These are phyloP conservation scores for Pseudozyma pruni DNA, from an alignment of 1,284 basidiomycete species.

Conservation along the genomic window DNA sequence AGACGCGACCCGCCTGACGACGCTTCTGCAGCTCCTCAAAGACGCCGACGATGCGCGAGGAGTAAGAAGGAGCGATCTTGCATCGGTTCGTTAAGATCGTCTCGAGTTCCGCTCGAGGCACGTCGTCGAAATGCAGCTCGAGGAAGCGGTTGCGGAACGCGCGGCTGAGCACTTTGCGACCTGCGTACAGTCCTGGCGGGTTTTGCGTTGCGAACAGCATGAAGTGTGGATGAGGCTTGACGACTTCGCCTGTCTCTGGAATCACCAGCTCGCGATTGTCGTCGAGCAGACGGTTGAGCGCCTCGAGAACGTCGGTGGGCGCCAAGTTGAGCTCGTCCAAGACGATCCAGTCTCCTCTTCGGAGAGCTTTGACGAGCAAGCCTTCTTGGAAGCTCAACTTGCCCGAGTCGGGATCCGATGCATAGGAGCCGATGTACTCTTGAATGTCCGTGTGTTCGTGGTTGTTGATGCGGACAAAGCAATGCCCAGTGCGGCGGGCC, in stretches of 20 bases:
- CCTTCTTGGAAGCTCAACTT: constrained; percentile 95
- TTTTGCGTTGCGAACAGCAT: constrained; percentile 99
- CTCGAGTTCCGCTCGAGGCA: constrained; percentile 92
- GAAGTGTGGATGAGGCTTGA: constrained; percentile 93
- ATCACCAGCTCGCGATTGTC: constrained; percentile 97
- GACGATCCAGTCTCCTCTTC: constrained; percentile 96
- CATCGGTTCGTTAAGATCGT: constrained; percentile 74
- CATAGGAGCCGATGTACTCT: constrained; percentile 96
- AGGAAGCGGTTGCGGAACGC: constrained; percentile 99
- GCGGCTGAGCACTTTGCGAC: constrained; percentile 91
- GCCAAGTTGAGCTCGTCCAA: constrained; percentile 97
- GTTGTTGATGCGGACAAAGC: constrained; percentile 98
- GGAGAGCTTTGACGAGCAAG: constrained; percentile 84
- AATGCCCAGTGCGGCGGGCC: constrained; percentile 90
- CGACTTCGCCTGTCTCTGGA: constrained; percentile 94
- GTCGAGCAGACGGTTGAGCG: constrained; percentile 93
- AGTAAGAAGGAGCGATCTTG: constrained; percentile 73
- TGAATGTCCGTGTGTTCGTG: constrained; percentile 99
- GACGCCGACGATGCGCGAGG: constrained; percentile 87
- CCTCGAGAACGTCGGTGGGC: constrained; percentile 97
- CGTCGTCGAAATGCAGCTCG: constrained; percentile 97
- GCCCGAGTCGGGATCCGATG: constrained; percentile 89
- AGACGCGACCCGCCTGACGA: constrained; percentile 88
- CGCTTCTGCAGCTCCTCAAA: constrained; percentile 94
- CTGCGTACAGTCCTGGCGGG: constrained; percentile 95